Evolutionary conservation across 2,329 filamentous ascomycete species (phyloP).

Genomic region (Chalara sp.): DNA sequence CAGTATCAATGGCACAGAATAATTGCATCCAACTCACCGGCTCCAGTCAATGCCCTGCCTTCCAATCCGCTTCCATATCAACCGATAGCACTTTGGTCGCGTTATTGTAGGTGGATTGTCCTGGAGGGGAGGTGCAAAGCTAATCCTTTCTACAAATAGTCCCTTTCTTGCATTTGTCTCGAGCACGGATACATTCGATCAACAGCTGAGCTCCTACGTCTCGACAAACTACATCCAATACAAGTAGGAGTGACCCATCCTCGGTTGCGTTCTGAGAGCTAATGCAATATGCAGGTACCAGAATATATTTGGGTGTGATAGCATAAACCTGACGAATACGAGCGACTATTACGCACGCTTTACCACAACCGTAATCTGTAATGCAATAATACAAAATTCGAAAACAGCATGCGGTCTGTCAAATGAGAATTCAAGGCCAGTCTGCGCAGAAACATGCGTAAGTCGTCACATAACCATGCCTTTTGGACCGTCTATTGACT

Average conservation of each 20-base stretch:
- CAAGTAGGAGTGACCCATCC: constrained; percentile 52
- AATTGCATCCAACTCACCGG: constrained; percentile 59
- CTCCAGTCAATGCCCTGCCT: constrained; percentile 67
- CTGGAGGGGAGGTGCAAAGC: constrained; percentile 9
- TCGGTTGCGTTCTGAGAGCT: constrained; percentile 18
- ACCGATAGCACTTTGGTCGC: constrained; percentile 50
- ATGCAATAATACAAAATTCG: constrained; percentile 88
- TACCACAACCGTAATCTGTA: constrained; percentile 88
- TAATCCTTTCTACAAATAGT: constrained; percentile 38
- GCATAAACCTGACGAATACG: constrained; percentile 71
- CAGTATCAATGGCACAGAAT: constrained; percentile 22
- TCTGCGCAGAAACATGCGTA: constrained; percentile 88
- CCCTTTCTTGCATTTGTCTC: constrained; percentile 82
- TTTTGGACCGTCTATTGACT: constrained; percentile 18
- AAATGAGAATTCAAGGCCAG: constrained; percentile 56
- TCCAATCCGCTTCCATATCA: constrained; percentile 65
- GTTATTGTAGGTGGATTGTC: constrained; percentile 51
- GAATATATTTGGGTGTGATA: constrained; percentile 70
- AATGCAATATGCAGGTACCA: constrained; percentile 58
- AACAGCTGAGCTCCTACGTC: constrained; percentile 66
- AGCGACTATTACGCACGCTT: constrained; percentile 85
- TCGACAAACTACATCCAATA: constrained; percentile 64
- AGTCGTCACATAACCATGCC: constrained; percentile 27
- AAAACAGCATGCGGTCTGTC: constrained; percentile 61
- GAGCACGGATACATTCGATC: constrained; percentile 70